Base-by-base conservation (phyloP, 352 stramenopile species). In the Globisporangium paroecandrum region DNA sequence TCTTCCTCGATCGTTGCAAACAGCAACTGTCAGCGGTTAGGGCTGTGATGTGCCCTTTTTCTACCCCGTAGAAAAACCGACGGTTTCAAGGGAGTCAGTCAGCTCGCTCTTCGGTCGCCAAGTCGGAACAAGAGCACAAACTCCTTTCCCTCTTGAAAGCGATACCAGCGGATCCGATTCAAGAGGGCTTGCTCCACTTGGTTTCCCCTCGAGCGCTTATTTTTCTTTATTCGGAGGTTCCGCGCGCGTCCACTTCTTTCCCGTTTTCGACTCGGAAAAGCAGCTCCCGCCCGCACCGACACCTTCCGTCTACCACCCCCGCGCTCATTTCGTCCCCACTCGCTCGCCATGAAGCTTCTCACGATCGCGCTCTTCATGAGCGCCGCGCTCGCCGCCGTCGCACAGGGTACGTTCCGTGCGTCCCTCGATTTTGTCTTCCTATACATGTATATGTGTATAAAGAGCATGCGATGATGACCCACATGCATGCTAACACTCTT, bases 161-260 rank as follows among this genome's bases (percentile, higher is more conserved):
- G 29, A 61, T 61, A 27, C 29, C 25, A 12, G 13, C 3, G 25
- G 7, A 61, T 46, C 55, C 7, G 0, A 18, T 61, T 61, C 7
- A 4, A 61, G 55, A 46, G 55, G 55, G 29, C 10, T 41, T 13
- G 12, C 18, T 22, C 7, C 55, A 43, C 25, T 6, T 13, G 27
- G 13, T 25, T 29, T 41, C n/a, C 34, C 13, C 29, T 59, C 46
- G 15, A 7, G 15, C 12, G 7, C 18, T 55, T 53, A 55, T 56
- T 66, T 74, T 70, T 69, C 78, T 80, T 76, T 73, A 81, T 81
- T 81, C 75, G 75, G 75, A 81, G 75, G 75, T 77, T 77, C 69
- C 64, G 64, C 69, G 72, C 69, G 72, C 62, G 25, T 56, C 65
- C 64, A 69, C 43, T 57, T 69, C 64, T 34, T 75, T 41, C 22